These are phyloP conservation scores for Notholithocarpus densiflorus DNA, from an alignment of 306 rosid species.

Conservation along the genomic window DNA sequence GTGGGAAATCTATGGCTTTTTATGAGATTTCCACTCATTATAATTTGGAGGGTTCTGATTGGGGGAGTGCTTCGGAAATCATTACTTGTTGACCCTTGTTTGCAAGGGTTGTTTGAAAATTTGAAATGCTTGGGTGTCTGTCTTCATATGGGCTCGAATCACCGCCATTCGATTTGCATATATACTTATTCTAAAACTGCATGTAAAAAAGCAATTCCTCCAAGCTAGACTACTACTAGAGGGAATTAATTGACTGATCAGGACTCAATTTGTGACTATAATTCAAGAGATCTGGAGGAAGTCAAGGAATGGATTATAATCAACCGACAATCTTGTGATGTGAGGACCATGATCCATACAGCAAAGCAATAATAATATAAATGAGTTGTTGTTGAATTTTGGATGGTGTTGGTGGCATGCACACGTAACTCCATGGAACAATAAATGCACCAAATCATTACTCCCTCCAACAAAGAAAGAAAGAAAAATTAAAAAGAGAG, in stretches of 20 bases:
- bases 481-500: neutral
- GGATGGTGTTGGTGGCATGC: slow-evolving; percentile 26
- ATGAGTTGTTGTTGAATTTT: no score
- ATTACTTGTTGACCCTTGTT: slow-evolving; percentile 31
- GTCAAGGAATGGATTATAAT: no score
- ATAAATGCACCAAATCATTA: slow-evolving; percentile 57
- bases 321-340: slow-evolving; percentile 12
- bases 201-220: no score
- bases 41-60: slow-evolving; percentile 48
- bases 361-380: no score
- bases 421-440: slow-evolving; percentile 40
- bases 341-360: slow-evolving; percentile 1
- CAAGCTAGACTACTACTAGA: no score
- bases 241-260: no score
- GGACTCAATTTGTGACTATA: no score
- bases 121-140: neutral
- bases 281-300: no score
- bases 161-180: no score
- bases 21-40: slow-evolving; percentile 32
- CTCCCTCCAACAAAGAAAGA: slow-evolving; percentile 33
- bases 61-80: slow-evolving; percentile 20
- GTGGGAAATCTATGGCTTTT: slow-evolving; percentile 24
- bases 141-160: no score
- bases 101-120: neutral
- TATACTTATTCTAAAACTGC: no score